Evolutionary conservation across 495 filamentous ascomycete species (phyloP), one percentile per base, ranked within the genome.

Genomic region (Penicillium angulare): DNA sequence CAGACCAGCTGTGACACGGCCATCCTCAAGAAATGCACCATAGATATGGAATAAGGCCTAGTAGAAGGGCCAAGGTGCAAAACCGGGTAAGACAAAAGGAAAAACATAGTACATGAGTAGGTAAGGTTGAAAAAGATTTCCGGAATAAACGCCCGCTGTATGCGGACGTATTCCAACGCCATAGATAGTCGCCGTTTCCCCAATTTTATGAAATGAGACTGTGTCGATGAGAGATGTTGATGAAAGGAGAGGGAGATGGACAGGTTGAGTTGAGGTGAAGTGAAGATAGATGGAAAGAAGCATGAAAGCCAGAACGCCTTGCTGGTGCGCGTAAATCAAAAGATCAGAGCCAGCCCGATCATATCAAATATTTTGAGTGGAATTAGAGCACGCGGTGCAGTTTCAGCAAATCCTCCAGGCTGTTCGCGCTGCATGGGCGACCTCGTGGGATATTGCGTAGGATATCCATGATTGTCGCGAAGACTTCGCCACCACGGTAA

Each of bases 401-500:
- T 64, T 78, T 77, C 61, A 89, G 68, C 42, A 86, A 67, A 29
- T 74, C 71, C 65, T 88, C 86, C 36, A 89, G 60, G 49, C 73
- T 84, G 7, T 76, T 66, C 18, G 79, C 72, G 52, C 72, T 86
- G 39, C 86, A 77, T 32, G 77, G 78, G 22, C 76, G 72, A 22
- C 83, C 84, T 18, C 79, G 74, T 4, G 91, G 90, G 18, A 98
- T 88, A 73, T 92, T 89, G 51, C 87, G 83, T 36, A 93, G 79
- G 43, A 97, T 79, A 24, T 90, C 89, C 2, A 92, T 89, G 29
- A 97, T 70, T 49, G 92, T 95, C 39, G 88, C 86, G 57, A 97
- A 93, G 52, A 96, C 82, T 47, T 97, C 92, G 32, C 90, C 92
- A 55, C 80, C 86, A 32, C 85, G 84, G 73, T 98, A 98, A 1